A percentile compares a stretch with the other conserved stretches of the same genome.
These are phyloP conservation scores for Platanthera guangdongensis DNA, from an alignment of 106 monocot genomes.

Conservation along the genomic window DNA sequence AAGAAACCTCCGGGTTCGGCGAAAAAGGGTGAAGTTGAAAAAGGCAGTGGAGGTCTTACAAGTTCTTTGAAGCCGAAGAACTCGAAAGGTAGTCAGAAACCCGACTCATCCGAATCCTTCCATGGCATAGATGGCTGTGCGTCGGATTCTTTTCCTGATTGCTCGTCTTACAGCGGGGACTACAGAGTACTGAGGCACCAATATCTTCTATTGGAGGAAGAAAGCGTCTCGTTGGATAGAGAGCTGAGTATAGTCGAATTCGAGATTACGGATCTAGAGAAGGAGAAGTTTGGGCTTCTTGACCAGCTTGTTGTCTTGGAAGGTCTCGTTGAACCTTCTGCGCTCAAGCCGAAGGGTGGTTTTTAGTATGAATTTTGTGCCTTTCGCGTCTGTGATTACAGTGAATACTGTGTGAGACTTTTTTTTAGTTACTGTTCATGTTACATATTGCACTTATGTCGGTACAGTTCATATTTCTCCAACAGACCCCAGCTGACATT, in stretches of 20 bases:
- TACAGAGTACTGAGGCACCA: slow-evolving; percentile 59
- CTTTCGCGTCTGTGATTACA: too few relatives aligned
- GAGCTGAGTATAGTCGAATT: slow-evolving; percentile 45
- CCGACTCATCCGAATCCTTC: slow-evolving; percentile 21
- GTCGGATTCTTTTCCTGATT: slow-evolving; percentile 47
- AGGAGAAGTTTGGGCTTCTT: slow-evolving; percentile 67
- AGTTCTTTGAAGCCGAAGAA: slow-evolving; percentile 24
- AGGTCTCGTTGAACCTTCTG: slow-evolving; percentile 76
- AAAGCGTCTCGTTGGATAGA: slow-evolving; percentile 47
- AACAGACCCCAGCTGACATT: too few relatives aligned
- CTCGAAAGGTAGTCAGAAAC: slow-evolving; percentile 37
- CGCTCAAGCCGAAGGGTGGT: slow-evolving; percentile 12
- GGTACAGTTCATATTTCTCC: too few relatives aligned
- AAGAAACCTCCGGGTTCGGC: slow-evolving; percentile 25
- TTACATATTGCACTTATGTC: too few relatives aligned
- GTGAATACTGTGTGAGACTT: too few relatives aligned
- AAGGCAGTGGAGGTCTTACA: slow-evolving; percentile 11
- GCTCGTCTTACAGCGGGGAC: slow-evolving; percentile 31
- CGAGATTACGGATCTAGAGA: slow-evolving; percentile 55
- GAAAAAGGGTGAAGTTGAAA: slow-evolving; percentile 25
- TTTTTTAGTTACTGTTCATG: too few relatives aligned
- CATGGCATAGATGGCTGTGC: slow-evolving; percentile 35
- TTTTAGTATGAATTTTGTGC: too few relatives aligned
- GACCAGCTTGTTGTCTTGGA: slow-evolving; percentile 90
- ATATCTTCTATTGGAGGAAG: slow-evolving; percentile 89